Percentiles rank a stretch among this genome's conserved stretches.
phyloP scores from a whole-genome alignment of 148 eudicot species.

The Camellia sinensis region DNA sequence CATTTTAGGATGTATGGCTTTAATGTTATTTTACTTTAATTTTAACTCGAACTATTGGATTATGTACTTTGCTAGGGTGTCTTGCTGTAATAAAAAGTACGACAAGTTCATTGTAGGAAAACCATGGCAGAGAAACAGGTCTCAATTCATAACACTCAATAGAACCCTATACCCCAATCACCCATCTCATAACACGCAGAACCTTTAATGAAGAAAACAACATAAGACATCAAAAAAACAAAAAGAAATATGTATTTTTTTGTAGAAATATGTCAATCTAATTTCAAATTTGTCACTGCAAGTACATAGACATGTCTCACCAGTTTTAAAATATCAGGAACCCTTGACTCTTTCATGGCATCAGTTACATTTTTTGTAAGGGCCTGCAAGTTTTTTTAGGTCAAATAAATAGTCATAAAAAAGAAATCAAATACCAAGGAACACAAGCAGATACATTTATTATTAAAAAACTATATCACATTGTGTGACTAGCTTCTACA shows the following conservation, averaged over 20 bases:
- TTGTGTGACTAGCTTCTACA: conserved; percentile 8
- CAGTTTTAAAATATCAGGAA: conserved; percentile 58
- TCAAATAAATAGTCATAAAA: neutral
- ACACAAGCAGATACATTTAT: neutral
- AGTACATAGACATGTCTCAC: conserved; percentile 38
- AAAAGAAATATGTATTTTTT: neutral
- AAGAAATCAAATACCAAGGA: neutral
- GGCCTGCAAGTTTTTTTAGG: conserved; percentile 48
- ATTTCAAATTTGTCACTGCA: neutral
- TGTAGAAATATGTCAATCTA: neutral
- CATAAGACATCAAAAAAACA: neutral
- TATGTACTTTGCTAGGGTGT: too few species aligned
- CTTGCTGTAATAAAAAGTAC: too few species aligned
- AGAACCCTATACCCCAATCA: neutral
- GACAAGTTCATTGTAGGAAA: too few species aligned
- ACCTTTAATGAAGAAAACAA: neutral
- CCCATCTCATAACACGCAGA: too few species aligned
- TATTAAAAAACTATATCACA: conserved; percentile 6
- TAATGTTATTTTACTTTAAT: too few species aligned
- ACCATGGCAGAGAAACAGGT: too few species aligned
- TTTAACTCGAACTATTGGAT: too few species aligned
- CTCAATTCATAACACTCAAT: neutral
- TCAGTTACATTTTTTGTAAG: conserved; percentile 66
- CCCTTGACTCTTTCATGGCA: conserved; percentile 82
- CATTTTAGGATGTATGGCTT: too few species aligned